phyloP scores from a whole-genome alignment of 2,329 filamentous ascomycete genomes.

The Anthostomella pinea region DNA sequence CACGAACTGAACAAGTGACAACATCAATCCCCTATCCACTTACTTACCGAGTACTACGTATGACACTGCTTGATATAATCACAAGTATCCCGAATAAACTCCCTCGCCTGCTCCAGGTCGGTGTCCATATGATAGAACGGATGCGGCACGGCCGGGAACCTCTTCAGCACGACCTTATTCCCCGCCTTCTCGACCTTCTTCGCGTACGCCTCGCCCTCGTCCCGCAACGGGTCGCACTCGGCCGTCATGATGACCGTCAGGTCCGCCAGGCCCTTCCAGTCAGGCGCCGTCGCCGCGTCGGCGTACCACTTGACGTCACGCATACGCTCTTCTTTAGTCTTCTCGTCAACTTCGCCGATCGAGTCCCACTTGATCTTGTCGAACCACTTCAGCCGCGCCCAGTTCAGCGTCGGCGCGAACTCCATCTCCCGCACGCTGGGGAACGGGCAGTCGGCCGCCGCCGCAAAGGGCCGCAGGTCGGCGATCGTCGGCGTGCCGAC shows the following conservation, averaged over 20 bases:
- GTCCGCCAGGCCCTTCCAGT: slow-evolving; percentile 17
- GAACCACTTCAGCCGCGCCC: slow-evolving; percentile 41
- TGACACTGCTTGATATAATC: background rate
- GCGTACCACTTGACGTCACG: background rate
- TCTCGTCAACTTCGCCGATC: background rate
- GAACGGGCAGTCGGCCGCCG: slow-evolving; percentile 37
- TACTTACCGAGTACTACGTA: too few species aligned
- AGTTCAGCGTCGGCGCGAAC: slow-evolving; percentile 42
- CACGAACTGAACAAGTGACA: too few species aligned
- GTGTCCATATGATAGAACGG: slow-evolving; percentile 2
- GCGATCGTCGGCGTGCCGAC: slow-evolving; percentile 41
- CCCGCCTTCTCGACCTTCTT: slow-evolving; percentile 35
- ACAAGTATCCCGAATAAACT: background rate
- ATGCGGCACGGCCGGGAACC: slow-evolving; percentile 30
- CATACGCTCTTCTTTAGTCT: background rate
- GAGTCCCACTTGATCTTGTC: slow-evolving; percentile 1
- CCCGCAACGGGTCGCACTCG: slow-evolving; percentile 36
- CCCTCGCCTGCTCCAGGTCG: slow-evolving; percentile 1
- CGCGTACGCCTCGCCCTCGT: slow-evolving; percentile 41
- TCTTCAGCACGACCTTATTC: slow-evolving; percentile 35
- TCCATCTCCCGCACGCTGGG: slow-evolving; percentile 41
- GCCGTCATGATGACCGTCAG: slow-evolving; percentile 34
- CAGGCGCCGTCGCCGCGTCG: slow-evolving; percentile 31
- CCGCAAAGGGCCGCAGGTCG: slow-evolving; percentile 37
- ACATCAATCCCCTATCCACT: too few species aligned